Evolutionary conservation across 305 asterid species (phyloP).

Genomic region (Fraxinus paxiana): DNA sequence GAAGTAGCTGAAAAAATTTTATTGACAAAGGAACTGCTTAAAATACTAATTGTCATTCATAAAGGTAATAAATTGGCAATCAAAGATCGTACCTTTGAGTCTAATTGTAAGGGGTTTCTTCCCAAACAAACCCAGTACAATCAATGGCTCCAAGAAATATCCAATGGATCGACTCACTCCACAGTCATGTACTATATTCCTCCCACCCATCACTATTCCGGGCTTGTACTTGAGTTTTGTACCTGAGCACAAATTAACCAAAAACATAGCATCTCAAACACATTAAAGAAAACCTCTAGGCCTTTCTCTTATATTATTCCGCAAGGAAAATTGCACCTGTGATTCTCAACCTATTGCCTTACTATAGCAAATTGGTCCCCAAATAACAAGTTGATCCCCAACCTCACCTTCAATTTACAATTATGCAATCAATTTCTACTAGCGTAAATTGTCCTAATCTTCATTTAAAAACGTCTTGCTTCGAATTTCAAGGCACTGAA

Average conservation of each 20-base stretch:
- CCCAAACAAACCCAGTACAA: constrained; percentile 75
- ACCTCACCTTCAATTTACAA: not conserved
- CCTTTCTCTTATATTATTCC: not conserved
- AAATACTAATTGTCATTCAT: not conserved
- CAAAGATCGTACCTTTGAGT: constrained; percentile 53
- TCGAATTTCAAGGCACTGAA: not conserved
- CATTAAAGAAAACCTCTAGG: not conserved
- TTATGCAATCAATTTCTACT: not conserved
- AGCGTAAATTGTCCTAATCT: not conserved
- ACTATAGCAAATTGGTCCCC: not conserved
- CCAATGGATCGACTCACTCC: constrained; percentile 67
- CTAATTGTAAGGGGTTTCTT: constrained; percentile 64
- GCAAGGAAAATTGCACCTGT: not conserved
- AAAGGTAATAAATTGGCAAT: not conserved
- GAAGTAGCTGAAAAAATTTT: not conserved
- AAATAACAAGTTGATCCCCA: not conserved
- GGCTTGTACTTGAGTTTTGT: constrained; percentile 82
- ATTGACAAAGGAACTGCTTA: not conserved
- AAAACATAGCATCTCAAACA: not conserved
- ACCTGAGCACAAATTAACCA: constrained; percentile 39
- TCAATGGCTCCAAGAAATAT: constrained; percentile 78
- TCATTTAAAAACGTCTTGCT: not conserved
- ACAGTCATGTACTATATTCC: constrained; percentile 64
- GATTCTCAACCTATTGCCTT: not conserved
- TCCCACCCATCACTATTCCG: constrained; percentile 86